phyloP scores from a whole-genome alignment of 345 rosid genomes.

The Citrus australasica region DNA sequence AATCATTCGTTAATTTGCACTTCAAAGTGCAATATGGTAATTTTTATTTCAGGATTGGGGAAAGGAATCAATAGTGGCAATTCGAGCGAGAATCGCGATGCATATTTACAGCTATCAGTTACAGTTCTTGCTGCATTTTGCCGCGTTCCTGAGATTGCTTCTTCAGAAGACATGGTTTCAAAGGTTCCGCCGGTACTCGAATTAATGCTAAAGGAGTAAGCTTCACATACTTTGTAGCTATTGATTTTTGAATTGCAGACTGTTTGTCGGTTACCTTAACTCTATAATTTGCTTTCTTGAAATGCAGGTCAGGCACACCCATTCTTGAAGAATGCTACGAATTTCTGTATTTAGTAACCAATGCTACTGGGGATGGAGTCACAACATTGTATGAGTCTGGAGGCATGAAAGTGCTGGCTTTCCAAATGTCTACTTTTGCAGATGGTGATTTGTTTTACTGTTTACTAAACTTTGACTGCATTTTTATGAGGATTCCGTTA shows the following conservation, averaged over 20 bases:
- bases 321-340: slow-evolving; percentile 75
- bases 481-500: neutral
- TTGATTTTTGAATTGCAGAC: neutral
- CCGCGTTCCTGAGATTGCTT: slow-evolving; percentile 70
- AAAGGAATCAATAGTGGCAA: slow-evolving; percentile 37
- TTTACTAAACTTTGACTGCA: neutral
- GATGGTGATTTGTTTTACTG: slow-evolving; percentile 47
- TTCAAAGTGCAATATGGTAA: neutral
- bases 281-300: neutral
- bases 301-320: slow-evolving; percentile 36
- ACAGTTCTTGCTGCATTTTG: slow-evolving; percentile 79
- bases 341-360: slow-evolving; percentile 56
- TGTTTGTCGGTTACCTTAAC: neutral
- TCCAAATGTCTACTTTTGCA: slow-evolving; percentile 47
- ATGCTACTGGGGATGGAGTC: slow-evolving; percentile 59
- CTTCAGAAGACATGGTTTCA: slow-evolving; percentile 64
- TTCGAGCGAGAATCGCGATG: slow-evolving; percentile 55
- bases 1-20: neutral
- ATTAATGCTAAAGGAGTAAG: slow-evolving; percentile 49
- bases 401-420: slow-evolving; percentile 69
- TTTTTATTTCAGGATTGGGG: slow-evolving; percentile 35
- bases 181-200: slow-evolving; percentile 66
- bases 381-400: slow-evolving; percentile 46
- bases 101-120: slow-evolving; percentile 68
- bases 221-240: neutral